phyloP scores from a whole-genome alignment of 441 rosid genomes.

The Croton laevigatus region DNA sequence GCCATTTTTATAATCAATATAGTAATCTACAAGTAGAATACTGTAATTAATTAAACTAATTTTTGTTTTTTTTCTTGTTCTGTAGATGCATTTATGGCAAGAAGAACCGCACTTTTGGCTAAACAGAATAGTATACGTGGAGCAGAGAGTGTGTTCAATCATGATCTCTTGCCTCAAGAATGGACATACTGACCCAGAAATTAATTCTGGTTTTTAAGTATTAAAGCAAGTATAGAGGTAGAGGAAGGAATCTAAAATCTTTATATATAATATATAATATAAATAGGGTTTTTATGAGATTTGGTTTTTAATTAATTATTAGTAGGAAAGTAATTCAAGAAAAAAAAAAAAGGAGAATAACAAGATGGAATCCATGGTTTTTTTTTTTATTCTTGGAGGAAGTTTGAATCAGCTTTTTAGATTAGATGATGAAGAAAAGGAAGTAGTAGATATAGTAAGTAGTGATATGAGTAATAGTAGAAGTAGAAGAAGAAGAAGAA shows the following conservation, averaged over 20 bases:
- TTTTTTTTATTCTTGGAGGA: neutral
- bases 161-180: conserved; percentile 54
- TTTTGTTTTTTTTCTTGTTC: neutral
- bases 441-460: neutral
- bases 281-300: conserved; percentile 4
- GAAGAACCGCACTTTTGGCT: conserved; percentile 34
- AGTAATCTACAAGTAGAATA: too few relatives aligned
- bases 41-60: too few relatives aligned
- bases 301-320: neutral
- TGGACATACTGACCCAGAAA: conserved; percentile 49
- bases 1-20: too few relatives aligned
- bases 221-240: neutral
- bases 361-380: neutral
- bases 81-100: conserved; percentile 44
- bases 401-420: conserved; percentile 2
- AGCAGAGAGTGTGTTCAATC: conserved; percentile 26
- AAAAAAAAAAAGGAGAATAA: conserved; percentile 1
- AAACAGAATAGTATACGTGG: conserved; percentile 37
- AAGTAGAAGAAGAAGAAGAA: too few relatives aligned
- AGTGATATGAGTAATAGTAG: neutral
- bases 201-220: conserved; percentile 2
- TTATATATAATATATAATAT: neutral
- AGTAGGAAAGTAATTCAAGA: neutral
- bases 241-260: neutral
- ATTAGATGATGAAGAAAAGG: neutral